These are phyloP conservation scores for Golubevia sp. DNA, from an alignment of 1,284 basidiomycete genomes.

Conservation along the genomic window DNA sequence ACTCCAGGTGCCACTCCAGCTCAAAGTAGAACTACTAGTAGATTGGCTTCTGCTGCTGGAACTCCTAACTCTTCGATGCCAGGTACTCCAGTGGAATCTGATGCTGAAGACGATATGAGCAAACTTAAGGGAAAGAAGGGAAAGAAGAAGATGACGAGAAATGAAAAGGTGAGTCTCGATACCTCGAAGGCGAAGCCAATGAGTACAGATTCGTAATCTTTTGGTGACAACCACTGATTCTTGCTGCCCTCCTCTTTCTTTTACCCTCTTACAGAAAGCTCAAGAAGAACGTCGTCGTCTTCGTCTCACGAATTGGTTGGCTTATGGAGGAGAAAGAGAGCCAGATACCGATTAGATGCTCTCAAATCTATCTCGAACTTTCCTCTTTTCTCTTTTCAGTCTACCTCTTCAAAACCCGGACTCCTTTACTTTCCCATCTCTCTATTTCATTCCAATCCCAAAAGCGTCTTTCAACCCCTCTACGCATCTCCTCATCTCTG, in stretches of 20 bases:
- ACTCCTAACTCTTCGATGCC: not conserved
- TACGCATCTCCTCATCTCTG: no score
- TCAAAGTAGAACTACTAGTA: not conserved
- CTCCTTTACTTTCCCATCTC: not conserved
- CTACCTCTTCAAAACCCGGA: not conserved
- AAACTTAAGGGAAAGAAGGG: slow-evolving; percentile 58
- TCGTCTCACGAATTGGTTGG: slow-evolving; percentile 50
- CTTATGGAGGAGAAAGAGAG: slow-evolving; percentile 52
- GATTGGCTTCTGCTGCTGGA: not conserved
- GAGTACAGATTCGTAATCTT: no score
- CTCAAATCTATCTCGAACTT: not conserved
- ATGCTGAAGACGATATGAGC: slow-evolving; percentile 40
- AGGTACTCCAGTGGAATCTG: not conserved
- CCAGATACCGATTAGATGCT: slow-evolving; percentile 59
- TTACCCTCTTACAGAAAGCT: slow-evolving; percentile 24
- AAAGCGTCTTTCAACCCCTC: no score
- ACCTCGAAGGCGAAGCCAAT: no score
- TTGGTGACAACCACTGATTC: no score
- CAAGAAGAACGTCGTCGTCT: slow-evolving; percentile 55
- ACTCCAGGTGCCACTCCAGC: not conserved
- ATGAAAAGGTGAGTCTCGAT: slow-evolving; percentile 36
- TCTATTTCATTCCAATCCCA: no score
- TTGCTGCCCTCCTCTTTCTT: no score
- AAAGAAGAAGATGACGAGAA: slow-evolving; percentile 57
- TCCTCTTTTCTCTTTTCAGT: not conserved